phyloP scores from a whole-genome alignment of 2,329 filamentous ascomycete genomes.

The Pseudogymnoascus sp. region DNA sequence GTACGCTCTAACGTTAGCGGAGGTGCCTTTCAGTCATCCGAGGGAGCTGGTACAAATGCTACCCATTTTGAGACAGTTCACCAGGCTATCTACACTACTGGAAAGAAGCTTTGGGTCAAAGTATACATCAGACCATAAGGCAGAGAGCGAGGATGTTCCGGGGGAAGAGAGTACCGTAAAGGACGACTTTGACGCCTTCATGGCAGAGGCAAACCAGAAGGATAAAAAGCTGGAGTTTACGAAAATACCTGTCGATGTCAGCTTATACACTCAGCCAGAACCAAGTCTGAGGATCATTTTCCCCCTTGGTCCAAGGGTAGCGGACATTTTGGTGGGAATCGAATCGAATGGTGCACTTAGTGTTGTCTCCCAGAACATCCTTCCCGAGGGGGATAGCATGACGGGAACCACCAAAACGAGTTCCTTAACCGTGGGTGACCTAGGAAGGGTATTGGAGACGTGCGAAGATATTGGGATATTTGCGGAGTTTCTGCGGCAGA shows the following conservation, averaged over 20 bases:
- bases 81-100: conserved; percentile 57
- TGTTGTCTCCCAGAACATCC: conserved; percentile 25
- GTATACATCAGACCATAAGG: neutral
- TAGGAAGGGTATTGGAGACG: conserved; percentile 38
- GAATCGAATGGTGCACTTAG: conserved; percentile 25
- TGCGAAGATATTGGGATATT: conserved; percentile 42
- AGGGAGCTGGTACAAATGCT: conserved; percentile 65
- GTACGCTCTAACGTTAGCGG: conserved; percentile 56
- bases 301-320: conserved; percentile 21
- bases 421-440: conserved; percentile 24
- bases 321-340: conserved; percentile 27
- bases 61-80: conserved; percentile 68
- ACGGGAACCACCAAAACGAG: conserved; percentile 14
- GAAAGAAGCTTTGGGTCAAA: conserved; percentile 46
- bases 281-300: conserved; percentile 26
- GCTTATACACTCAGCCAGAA: conserved; percentile 23
- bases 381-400: conserved; percentile 18
- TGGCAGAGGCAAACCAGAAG: conserved; percentile 14
- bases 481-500: conserved; percentile 39
- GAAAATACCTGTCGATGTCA: conserved; percentile 23
- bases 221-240: neutral
- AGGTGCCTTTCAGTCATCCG: conserved; percentile 69
- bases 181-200: conserved; percentile 26
- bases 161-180: conserved; percentile 21
- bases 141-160: neutral